Evolutionary conservation across 495 filamentous ascomycete species (phyloP).

Genomic region (Penicillium canescens): DNA sequence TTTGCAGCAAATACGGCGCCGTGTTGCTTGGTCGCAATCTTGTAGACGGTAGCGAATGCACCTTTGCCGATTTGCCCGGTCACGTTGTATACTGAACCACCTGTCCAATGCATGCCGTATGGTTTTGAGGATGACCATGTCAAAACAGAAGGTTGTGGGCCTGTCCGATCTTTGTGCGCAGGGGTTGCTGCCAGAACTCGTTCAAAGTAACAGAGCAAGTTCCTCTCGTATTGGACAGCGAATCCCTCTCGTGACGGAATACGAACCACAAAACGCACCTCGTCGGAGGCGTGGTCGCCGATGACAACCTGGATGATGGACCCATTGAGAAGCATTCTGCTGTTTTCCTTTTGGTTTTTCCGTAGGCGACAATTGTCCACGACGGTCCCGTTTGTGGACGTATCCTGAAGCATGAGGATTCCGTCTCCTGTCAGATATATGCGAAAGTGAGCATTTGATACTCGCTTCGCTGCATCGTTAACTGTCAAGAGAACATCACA

Average conservation of each 20-base stretch:
- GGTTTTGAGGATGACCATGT: slow-evolving; percentile 40
- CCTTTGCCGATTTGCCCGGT: slow-evolving; percentile 82
- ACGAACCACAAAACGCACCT: slow-evolving; percentile 80
- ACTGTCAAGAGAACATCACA: slow-evolving; percentile 72
- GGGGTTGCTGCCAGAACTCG: slow-evolving; percentile 29
- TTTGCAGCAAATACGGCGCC: slow-evolving; percentile 86
- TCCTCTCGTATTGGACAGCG: slow-evolving; percentile 57
- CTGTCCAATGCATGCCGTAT: slow-evolving; percentile 74
- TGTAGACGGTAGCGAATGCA: slow-evolving; percentile 90
- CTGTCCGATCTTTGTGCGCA: slow-evolving; percentile 24
- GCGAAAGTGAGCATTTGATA: slow-evolving; percentile 90
- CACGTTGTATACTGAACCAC: slow-evolving; percentile 79
- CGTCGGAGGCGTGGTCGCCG: slow-evolving; percentile 40
- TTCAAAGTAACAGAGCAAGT: slow-evolving; percentile 56
- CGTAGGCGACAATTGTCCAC: slow-evolving; percentile 69
- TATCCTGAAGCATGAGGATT: slow-evolving; percentile 86
- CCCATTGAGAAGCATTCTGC: slow-evolving; percentile 68
- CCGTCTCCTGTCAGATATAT: slow-evolving; percentile 80
- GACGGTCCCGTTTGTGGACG: slow-evolving; percentile 88
- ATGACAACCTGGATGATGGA: slow-evolving; percentile 71
- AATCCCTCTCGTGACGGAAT: slow-evolving; percentile 70
- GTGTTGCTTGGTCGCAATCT: slow-evolving; percentile 74
- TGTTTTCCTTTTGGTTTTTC: slow-evolving; percentile 46
- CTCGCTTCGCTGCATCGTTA: slow-evolving; percentile 53
- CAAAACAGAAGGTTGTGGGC: slow-evolving; percentile 28